Evolutionary conservation across 164 flowering plant species (phyloP), one percentile per base, ranked within the genome.

Genomic region (Stephania cephalantha): DNA sequence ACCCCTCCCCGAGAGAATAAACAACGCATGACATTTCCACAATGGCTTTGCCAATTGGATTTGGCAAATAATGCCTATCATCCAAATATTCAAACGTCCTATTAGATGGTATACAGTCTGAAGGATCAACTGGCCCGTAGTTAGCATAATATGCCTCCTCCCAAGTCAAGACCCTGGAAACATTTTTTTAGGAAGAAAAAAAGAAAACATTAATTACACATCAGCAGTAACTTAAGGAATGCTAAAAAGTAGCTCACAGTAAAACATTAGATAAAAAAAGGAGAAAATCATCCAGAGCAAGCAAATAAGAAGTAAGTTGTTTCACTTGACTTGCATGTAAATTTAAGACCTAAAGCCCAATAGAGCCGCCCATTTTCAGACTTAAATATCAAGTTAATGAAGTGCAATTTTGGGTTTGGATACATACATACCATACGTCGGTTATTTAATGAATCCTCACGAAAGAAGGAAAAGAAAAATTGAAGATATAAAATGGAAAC

Each of bases 1-100:
- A 92, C 95, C 97, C 97, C 88, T 92, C 94, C 35, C 95, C 95
- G 2, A 88, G 83, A 75, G 94, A 83, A 80, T 87, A 89, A 42
- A 84, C 90, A 81, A 83, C 88, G 82, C 81, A 85, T 10, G 97
- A 88, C 92, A 90, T 88, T 83, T 90, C 90, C 76, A 90, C 88
- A 80, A 91, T 80, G 52, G 89, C 90, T 78, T 88, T 83, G 25
- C 87, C 90, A 77, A 91, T 87, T 69, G 84, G 84, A 74, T 89
- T 86, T 76, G 75, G 84, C 42, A 85, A 81, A 79, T 78, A 80
- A 71, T 72, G 75, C 17, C 86, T 84, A 77, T 82, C 86, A 71
- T 70, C 71, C 61, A 80, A 72, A 76, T 70, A 77, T 73, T 73
- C 81, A 13, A 72, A 71, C 15, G 84, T 69, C 69, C 79, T 84